phyloP scores from a whole-genome alignment of 2,329 filamentous ascomycete genomes.

The Trichoderma arundinaceum region DNA sequence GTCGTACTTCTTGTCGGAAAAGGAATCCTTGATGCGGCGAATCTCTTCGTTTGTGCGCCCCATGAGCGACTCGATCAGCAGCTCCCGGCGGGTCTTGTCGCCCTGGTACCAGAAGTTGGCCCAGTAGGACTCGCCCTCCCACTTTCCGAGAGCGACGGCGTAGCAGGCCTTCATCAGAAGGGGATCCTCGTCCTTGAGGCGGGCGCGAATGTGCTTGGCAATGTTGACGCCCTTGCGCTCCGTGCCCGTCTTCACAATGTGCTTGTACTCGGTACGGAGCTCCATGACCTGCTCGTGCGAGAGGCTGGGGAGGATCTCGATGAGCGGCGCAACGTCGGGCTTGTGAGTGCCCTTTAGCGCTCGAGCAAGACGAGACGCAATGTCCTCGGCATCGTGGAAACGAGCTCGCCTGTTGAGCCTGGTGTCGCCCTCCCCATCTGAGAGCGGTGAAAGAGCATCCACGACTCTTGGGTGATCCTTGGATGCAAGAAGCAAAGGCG shows the following conservation, averaged over 20 bases:
- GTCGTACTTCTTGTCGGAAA: conserved; percentile 88
- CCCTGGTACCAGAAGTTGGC: conserved; percentile 97
- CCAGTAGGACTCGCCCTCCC: conserved; percentile 97
- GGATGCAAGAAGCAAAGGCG: conserved; percentile 68
- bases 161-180: conserved; percentile 91
- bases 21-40: conserved; percentile 81
- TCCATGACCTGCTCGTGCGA: conserved; percentile 88
- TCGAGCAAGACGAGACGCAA: conserved; percentile 76
- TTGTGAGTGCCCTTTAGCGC: conserved; percentile 71
- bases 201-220: conserved; percentile 80
- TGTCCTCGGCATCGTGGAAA: conserved; percentile 84
- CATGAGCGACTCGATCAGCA: conserved; percentile 93
- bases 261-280: conserved; percentile 88
- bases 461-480: conserved; percentile 55
- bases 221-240: conserved; percentile 81
- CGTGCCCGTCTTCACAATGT: conserved; percentile 77
- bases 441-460: conserved; percentile 61
- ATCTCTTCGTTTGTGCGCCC: conserved; percentile 90
- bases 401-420: conserved; percentile 65
- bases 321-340: conserved; percentile 72
- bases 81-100: conserved; percentile 80
- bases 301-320: conserved; percentile 82
- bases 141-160: conserved; percentile 83
- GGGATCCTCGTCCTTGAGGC: conserved; percentile 73
- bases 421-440: conserved; percentile 49